Evolutionary conservation across 805 yeast species (phyloP), one percentile per base, ranked within the genome.

Genomic region (Geotrichum ghanense): DNA sequence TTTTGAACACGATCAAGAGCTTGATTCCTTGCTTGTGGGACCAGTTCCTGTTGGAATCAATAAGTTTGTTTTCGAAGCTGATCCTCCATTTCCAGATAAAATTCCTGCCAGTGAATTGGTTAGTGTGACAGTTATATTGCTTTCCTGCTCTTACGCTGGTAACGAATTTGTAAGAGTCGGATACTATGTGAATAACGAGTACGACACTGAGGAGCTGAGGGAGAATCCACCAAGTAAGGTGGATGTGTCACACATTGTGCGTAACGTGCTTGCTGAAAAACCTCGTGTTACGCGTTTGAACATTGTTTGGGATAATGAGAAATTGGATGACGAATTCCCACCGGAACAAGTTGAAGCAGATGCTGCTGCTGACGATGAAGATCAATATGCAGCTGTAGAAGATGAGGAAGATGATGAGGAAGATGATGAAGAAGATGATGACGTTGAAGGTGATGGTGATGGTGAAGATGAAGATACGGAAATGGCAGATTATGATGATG

Each of bases 31-130:
- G 34, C 68, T 92, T n/a, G 99, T 92, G 2, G 99, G 99, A 0
- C 99, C 99, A 0, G 95, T 92, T 1, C 99, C 98, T 0, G 95
- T 92, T 1, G 99, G 99, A 1, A 79, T 90, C 37, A 92, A 92
- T 61, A 88, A 90, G 64, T 92, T 92, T 58, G 74, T 89, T 9
- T 83, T 92, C 63, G 78, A 85, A 17, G 97, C 97, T 0, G 97
- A 94, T 58, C 95, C 99, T 0, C 99, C 99, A 1, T 79, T 90
- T 1, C 94, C 97, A 0, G 97, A 90, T 55, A 66, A 89, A 54
- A 92, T 92, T 53, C 99, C 99, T 0, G 96, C 96, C 2, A 81
- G 87, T 54, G 98, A 92, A 62, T 73, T 92, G 52, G 97, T 92
- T 12, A 79, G 90, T 51, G 97, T 92, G 39, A 92, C 99, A 0